Percentiles rank a stretch among this genome's conserved stretches.
Conservation (phyloP, 176 grass and related monocot species). For the Otatea glauca region DNA sequence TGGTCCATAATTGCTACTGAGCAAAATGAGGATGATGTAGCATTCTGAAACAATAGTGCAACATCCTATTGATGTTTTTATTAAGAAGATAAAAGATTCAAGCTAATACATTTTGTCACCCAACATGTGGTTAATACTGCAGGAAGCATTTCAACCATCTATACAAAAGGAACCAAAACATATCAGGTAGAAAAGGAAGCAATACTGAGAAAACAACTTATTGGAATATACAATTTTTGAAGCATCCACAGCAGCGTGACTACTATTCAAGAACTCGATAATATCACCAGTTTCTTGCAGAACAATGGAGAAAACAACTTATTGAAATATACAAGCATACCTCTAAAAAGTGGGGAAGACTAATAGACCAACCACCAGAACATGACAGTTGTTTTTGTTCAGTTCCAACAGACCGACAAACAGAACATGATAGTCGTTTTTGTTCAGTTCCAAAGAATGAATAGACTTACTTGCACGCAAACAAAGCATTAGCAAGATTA, state of each 20-base stretch:
- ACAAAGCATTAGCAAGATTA: too few species aligned
- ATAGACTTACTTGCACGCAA: constrained; percentile 63
- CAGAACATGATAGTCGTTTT: not conserved
- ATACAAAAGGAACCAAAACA: not conserved
- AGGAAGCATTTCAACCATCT: not conserved
- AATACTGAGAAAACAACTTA: too few species aligned
- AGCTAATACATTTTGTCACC: not conserved
- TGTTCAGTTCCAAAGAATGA: not conserved
- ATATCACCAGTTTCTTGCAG: not conserved
- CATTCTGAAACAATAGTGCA: not conserved
- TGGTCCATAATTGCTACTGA: not conserved
- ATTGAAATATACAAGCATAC: too few species aligned
- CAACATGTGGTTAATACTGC: constrained; percentile 11
- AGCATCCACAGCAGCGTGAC: not conserved
- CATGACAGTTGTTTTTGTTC: not conserved
- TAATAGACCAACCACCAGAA: too few species aligned
- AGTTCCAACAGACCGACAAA: constrained; percentile 17
- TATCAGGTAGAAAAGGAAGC: not conserved
- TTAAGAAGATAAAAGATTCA: not conserved
- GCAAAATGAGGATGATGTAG: not conserved
- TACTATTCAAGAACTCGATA: not conserved
- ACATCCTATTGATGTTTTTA: not conserved
- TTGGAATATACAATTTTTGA: too few species aligned
- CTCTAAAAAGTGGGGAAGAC: too few species aligned
- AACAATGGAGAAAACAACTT: constrained; percentile 10